Conservation (phyloP, 108 stramenopile genomes). For the Cyclotella choctawhatcheeana region DNA sequence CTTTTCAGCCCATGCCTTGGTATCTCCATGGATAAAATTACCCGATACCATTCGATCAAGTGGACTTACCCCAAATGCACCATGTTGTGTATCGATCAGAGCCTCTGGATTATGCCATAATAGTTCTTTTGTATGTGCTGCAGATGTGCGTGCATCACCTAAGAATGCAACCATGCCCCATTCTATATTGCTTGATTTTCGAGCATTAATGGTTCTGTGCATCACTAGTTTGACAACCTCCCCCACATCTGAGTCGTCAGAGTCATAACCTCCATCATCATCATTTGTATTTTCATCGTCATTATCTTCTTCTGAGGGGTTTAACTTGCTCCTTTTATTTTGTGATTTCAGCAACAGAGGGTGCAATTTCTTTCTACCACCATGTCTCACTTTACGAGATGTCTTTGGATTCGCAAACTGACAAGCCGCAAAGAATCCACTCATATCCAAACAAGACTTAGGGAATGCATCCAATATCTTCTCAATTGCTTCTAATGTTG, state of each 20-base stretch:
- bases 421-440: constrained; percentile 55
- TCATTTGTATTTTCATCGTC: not conserved
- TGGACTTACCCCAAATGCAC: constrained; percentile 55
- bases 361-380: not conserved
- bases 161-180: constrained; percentile 61
- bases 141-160: constrained; percentile 50
- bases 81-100: constrained; percentile 45
- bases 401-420: constrained; percentile 51
- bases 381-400: constrained; percentile 10
- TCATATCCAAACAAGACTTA: constrained; percentile 51
- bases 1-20: constrained; percentile 50
- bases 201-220: constrained; percentile 39
- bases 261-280: constrained; percentile 22
- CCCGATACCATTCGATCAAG: constrained; percentile 56
- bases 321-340: not conserved
- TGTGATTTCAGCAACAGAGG: not conserved
- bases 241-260: constrained; percentile 36
- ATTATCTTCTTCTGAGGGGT: not conserved
- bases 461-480: constrained; percentile 48
- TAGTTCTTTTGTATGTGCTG: constrained; percentile 48
- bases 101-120: constrained; percentile 39
- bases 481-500: constrained; percentile 38
- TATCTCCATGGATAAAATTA: constrained; percentile 53
- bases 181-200: constrained; percentile 39
- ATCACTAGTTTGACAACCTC: constrained; percentile 51